Percentiles rank a stretch among this genome's conserved stretches.
These are phyloP conservation scores for Tuber aestivum DNA, from an alignment of 495 filamentous ascomycete genomes.

Conservation along the genomic window DNA sequence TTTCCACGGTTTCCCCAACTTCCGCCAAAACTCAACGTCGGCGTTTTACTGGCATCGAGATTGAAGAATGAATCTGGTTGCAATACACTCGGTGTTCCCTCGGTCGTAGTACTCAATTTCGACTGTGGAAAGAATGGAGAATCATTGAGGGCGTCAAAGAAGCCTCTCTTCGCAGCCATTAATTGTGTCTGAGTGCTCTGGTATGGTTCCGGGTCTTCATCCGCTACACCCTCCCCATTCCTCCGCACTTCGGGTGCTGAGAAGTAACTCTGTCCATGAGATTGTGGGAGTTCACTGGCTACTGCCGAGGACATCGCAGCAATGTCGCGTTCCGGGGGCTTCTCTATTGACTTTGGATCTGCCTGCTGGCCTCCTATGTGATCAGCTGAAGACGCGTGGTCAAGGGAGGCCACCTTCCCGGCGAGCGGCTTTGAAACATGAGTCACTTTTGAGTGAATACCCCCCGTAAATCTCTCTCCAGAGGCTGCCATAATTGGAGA, in stretches of 20 bases:
- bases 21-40: neutral
- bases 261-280: neutral
- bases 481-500: neutral
- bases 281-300: neutral
- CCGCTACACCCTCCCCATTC: slow-evolving; percentile 3
- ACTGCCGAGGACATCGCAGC: neutral
- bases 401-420: neutral
- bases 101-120: neutral
- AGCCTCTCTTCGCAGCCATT: slow-evolving; percentile 26
- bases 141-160: slow-evolving; percentile 33
- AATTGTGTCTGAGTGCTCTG: slow-evolving; percentile 30
- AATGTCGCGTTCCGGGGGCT: neutral
- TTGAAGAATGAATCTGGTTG: slow-evolving; percentile 27
- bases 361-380: neutral
- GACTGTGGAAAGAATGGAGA: slow-evolving; percentile 24
- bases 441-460: neutral
- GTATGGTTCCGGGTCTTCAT: slow-evolving; percentile 19
- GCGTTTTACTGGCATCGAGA: slow-evolving; percentile 11
- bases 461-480: neutral
- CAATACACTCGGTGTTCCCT: slow-evolving; percentile 25
- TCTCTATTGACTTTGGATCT: neutral
- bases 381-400: neutral
- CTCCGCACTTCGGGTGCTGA: neutral
- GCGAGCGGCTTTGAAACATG: neutral
- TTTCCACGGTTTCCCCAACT: slow-evolving; percentile 1